Evolutionary conservation across 1,284 basidiomycete genomes (phyloP).

Genomic region (Takashimella tepidaria): DNA sequence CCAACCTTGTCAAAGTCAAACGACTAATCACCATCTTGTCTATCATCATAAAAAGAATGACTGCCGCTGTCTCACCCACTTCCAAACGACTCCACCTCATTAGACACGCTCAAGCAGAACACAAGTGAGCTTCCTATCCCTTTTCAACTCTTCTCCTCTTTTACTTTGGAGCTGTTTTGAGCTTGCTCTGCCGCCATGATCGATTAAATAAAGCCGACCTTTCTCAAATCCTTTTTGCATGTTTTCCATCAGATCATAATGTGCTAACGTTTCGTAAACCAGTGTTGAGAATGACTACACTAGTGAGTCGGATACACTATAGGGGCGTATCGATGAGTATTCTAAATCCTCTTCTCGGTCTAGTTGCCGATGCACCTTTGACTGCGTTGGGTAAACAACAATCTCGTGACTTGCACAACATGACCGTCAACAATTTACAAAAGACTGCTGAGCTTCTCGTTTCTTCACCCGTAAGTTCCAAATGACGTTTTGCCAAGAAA

Average conservation of each 20-base stretch:
- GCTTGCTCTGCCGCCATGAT: too few species aligned
- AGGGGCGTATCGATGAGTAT: too few species aligned
- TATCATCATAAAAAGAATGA: background rate
- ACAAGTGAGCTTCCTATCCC: constrained; percentile 33
- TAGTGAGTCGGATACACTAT: constrained; percentile 29
- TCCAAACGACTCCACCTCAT: constrained; percentile 42
- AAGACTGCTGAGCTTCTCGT: constrained; percentile 42
- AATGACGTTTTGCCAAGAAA: background rate
- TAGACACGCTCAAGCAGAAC: constrained; percentile 46
- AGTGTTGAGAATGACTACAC: constrained; percentile 43
- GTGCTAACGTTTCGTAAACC: constrained; percentile 3
- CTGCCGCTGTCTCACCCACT: constrained; percentile 7
- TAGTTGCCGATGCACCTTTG: constrained; percentile 44
- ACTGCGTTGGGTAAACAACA: constrained; percentile 43
- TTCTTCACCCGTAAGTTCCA: constrained; percentile 34
- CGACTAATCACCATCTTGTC: too few species aligned
- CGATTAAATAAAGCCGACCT: too few species aligned
- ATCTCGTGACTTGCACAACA: constrained; percentile 28
- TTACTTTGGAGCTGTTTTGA: too few species aligned
- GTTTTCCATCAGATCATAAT: too few species aligned
- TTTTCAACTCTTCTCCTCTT: background rate
- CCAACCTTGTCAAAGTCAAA: too few species aligned
- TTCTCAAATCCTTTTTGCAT: too few species aligned
- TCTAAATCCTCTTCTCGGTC: background rate
- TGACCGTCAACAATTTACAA: constrained; percentile 37